phyloP scores from a whole-genome alignment of 2,329 filamentous ascomycete genomes.

The Fusarium sarcochroum region DNA sequence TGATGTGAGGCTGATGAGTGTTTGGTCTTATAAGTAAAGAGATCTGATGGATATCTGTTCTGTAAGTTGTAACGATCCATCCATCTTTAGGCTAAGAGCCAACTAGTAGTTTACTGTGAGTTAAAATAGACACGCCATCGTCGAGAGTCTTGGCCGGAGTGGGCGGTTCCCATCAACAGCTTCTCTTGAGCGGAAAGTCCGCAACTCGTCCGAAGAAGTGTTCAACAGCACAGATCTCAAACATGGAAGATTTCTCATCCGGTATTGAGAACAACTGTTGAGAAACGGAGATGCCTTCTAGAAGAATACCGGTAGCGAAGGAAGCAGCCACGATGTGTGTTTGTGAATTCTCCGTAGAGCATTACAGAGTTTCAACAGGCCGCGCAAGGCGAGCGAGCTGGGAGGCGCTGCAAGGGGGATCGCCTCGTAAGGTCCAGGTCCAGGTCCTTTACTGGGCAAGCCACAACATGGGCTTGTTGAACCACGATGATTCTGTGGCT shows the following conservation, averaged over 20 bases:
- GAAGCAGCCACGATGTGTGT: conserved; percentile 23
- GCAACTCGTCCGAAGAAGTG: conserved; percentile 11
- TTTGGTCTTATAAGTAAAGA: conserved; percentile 28
- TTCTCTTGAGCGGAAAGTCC: conserved; percentile 23
- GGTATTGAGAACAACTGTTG: conserved; percentile 1
- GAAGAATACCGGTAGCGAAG: conserved; percentile 21
- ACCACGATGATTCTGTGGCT: conserved; percentile 36
- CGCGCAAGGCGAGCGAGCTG: background rate
- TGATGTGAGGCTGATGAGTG: conserved; percentile 9
- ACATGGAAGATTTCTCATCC: conserved; percentile 28
- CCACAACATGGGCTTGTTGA: conserved; percentile 27
- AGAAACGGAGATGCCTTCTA: conserved; percentile 41
- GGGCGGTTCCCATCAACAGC: conserved; percentile 21
- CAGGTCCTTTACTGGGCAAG: conserved; percentile 35
- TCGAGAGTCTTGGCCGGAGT: conserved; percentile 16
- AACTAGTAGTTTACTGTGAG: conserved; percentile 13
- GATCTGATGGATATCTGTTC: conserved; percentile 1
- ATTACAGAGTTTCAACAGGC: conserved; percentile 2
- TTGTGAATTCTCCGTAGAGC: conserved; percentile 32
- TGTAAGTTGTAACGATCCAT: conserved; percentile 33
- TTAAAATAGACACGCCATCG: conserved; percentile 40
- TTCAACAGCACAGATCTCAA: conserved; percentile 7
- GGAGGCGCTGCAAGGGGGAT: conserved; percentile 39
- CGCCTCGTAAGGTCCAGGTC: conserved; percentile 15
- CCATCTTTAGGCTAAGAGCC: conserved; percentile 10